Evolutionary conservation across 805 yeast species (phyloP).

Genomic region (Nakazawaea siamensis): DNA sequence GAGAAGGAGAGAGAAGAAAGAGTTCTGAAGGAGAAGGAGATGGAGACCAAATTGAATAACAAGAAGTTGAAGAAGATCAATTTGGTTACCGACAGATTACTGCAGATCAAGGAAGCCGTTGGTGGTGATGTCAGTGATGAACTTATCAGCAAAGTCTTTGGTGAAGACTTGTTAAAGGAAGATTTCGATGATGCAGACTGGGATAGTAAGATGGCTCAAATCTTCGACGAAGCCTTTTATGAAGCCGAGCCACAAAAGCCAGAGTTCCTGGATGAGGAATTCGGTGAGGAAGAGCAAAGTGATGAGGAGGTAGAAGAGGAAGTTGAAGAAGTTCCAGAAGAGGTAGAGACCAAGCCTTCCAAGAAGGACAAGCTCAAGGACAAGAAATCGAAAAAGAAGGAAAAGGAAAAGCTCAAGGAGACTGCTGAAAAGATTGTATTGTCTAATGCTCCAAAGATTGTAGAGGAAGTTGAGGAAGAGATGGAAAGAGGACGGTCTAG

Average conservation of each 20-base stretch:
- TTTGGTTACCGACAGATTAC: conserved; percentile 64
- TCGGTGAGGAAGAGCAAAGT: conserved; percentile 33
- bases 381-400: conserved; percentile 51
- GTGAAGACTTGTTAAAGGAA: conserved; percentile 69
- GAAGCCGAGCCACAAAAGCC: conserved; percentile 46
- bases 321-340: conserved; percentile 10
- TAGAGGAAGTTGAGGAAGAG: conserved; percentile 62
- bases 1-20: conserved; percentile 55
- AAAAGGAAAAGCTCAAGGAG: conserved; percentile 50
- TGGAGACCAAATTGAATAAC: conserved; percentile 55
- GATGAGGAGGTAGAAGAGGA: conserved; percentile 14
- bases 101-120: conserved; percentile 56
- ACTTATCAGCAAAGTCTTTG: conserved; percentile 54
- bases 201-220: conserved; percentile 79
- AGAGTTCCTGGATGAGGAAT: conserved; percentile 58
- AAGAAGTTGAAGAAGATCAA: conserved; percentile 72
- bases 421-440: conserved; percentile 77
- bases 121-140: conserved; percentile 59
- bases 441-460: conserved; percentile 51
- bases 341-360: conserved; percentile 18
- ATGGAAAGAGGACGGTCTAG: conserved; percentile 49
- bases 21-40: conserved; percentile 41
- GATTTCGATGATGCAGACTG: conserved; percentile 89
- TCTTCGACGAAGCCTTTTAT: conserved; percentile 81
- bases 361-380: conserved; percentile 46